Evolutionary conservation across 257 asterid genomes (phyloP).

Genomic region (Thymus mandschuricus): DNA sequence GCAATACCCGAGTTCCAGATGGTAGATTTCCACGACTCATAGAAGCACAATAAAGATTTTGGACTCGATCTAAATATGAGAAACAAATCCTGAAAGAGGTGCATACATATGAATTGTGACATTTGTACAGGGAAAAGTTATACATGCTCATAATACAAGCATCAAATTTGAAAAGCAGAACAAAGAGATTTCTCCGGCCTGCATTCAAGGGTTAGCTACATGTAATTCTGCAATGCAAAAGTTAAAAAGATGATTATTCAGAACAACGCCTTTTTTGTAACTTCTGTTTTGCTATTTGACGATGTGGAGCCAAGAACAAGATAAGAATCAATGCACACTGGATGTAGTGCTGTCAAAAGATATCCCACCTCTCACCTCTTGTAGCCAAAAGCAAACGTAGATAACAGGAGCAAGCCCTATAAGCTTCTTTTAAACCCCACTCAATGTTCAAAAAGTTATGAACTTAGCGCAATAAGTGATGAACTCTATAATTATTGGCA

Average conservation of each 20-base stretch:
- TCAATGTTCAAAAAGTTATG: background rate
- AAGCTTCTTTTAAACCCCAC: background rate
- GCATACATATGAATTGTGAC: constrained; percentile 33
- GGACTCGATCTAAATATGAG: constrained; percentile 31
- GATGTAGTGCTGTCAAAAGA: background rate
- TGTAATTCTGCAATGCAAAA: background rate
- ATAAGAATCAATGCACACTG: background rate
- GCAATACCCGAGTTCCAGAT: constrained; percentile 30
- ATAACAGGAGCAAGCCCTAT: background rate
- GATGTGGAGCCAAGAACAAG: background rate
- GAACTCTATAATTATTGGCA: background rate
- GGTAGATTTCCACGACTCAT: constrained; percentile 31
- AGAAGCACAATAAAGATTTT: constrained; percentile 37
- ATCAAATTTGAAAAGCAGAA: constrained; percentile 3
- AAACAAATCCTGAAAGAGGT: constrained; percentile 43
- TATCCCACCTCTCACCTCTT: background rate
- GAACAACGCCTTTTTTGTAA: background rate
- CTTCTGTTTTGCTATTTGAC: background rate
- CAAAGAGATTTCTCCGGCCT: constrained; percentile 3
- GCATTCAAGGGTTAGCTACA: constrained; percentile 8
- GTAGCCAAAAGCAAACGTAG: constrained; percentile 3
- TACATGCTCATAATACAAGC: constrained; percentile 1
- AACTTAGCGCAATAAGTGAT: background rate
- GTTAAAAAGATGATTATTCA: background rate
- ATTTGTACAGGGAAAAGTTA: constrained; percentile 20